Conservation (phyloP, 78 protist genomes). For the Tieghemostelium lacteum region DNA sequence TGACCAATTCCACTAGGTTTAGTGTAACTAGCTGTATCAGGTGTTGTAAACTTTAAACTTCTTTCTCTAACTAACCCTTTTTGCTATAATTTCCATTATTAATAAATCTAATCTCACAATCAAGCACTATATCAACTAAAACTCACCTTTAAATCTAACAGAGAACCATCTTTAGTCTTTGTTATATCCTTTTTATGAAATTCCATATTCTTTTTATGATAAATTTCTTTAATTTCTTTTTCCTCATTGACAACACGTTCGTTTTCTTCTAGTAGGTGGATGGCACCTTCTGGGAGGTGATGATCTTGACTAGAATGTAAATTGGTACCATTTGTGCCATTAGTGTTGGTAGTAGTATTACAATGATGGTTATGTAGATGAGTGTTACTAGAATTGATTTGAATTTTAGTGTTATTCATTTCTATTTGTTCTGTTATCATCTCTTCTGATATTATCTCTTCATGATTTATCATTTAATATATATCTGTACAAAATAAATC, state of each 20-base stretch:
- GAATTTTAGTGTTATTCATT: background rate
- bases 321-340: background rate
- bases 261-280: background rate
- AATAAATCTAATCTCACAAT: background rate
- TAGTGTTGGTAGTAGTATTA: background rate
- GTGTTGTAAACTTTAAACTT: slow-evolving; percentile 55
- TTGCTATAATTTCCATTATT: background rate
- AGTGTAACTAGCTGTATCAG: slow-evolving; percentile 77
- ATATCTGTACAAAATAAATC: too few relatives aligned
- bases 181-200: slow-evolving; percentile 27
- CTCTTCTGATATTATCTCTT: background rate
- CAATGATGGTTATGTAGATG: background rate
- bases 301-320: background rate
- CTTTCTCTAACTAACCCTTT: slow-evolving; percentile 61
- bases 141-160: slow-evolving; percentile 11
- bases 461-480: too few relatives aligned
- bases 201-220: slow-evolving; percentile 19
- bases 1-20: slow-evolving; percentile 6
- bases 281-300: background rate
- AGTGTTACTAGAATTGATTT: background rate
- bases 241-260: slow-evolving; percentile 10
- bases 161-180: slow-evolving; percentile 9
- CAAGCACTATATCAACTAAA: background rate
- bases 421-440: background rate
- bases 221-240: slow-evolving; percentile 10